Evolutionary conservation across 2,329 filamentous ascomycete species (phyloP).

Genomic region (Beauveria bassiana): DNA sequence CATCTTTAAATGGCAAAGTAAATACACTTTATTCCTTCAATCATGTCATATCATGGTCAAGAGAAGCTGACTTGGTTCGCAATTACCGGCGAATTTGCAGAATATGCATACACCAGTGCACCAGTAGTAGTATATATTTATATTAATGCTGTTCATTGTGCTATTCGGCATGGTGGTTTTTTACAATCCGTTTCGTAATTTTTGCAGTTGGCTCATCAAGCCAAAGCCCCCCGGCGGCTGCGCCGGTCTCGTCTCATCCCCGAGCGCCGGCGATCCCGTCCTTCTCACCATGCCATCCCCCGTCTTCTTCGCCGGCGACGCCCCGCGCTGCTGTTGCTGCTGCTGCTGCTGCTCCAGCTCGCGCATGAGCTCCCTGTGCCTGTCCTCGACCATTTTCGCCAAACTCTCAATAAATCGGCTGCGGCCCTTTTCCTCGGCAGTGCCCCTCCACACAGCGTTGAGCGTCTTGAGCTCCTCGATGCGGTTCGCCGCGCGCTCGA

Average conservation of each 20-base stretch:
- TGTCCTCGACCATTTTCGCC: conserved; percentile 75
- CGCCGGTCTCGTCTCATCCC: conserved; percentile 14
- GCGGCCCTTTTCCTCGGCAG: conserved; percentile 84
- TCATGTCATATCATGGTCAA: no score
- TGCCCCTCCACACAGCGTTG: conserved; percentile 85
- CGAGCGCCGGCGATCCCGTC: conserved; percentile 25
- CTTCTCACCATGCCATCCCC: conserved; percentile 27
- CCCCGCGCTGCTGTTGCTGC: not conserved
- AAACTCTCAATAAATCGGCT: conserved; percentile 74
- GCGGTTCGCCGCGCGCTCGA: conserved; percentile 64
- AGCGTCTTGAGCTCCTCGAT: conserved; percentile 73
- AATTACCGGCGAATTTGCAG: not conserved
- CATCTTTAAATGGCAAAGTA: no score
- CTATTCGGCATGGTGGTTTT: not conserved
- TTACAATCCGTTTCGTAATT: conserved; percentile 47
- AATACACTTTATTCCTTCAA: no score
- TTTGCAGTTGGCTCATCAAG: conserved; percentile 55
- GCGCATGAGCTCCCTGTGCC: conserved; percentile 44
- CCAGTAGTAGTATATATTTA: not conserved
- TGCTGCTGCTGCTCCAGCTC: conserved; percentile 34
- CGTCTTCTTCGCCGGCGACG: not conserved
- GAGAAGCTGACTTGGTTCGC: no score
- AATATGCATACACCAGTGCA: not conserved
- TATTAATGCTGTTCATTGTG: not conserved
- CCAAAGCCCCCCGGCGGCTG: conserved; percentile 45